Evolutionary conservation across 345 rosid species (phyloP), one percentile per base, ranked within the genome.

Genomic region (Trapa incisa): DNA sequence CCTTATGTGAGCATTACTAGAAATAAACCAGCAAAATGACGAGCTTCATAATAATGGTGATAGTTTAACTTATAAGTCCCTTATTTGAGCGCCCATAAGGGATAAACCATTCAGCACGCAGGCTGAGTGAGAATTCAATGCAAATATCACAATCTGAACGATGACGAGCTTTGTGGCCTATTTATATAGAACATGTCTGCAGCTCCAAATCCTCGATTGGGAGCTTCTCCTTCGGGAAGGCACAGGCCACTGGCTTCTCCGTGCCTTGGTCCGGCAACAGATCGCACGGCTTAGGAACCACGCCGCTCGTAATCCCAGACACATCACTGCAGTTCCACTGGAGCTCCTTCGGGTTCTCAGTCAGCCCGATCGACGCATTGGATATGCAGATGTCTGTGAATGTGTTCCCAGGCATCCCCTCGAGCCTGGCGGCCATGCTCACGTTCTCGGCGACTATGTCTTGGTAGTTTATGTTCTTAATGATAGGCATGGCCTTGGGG

Each of bases 261-360:
- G 86, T 68, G 64, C 70, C 82, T 72, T 80, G 77, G 66, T 82
- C 77, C 4, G 80, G 72, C 76, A 90, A 79, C 52, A 74, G 8
- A 47, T 67, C 61, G 67, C 98, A 90, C 1, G 97, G 86, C 62
- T 32, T 65, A 2, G 96, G 97, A 22, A 79, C 76, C 62, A 90
- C 98, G 0, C 72, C 47, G 61, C 89, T 90, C 0, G 91, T 74
- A 63, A 79, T 71, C 66, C 96, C 98, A 0, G 71, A 64, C 6
- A 90, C 66, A 1, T 85, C 85, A 0, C 85, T 84, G 80, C 98
- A 93, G 66, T 93, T 88, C 98, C 98, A 90, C 53, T 81, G 88
- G 61, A 80, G 65, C 54, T 87, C 73, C 79, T 87, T 79, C 1
- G 89, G 85, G 72, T 78, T 81, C 47, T 67, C 16, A 0, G 73